Evolutionary conservation across 2,329 filamentous ascomycete genomes (phyloP).

Genomic region (Epichloe bromicola): DNA sequence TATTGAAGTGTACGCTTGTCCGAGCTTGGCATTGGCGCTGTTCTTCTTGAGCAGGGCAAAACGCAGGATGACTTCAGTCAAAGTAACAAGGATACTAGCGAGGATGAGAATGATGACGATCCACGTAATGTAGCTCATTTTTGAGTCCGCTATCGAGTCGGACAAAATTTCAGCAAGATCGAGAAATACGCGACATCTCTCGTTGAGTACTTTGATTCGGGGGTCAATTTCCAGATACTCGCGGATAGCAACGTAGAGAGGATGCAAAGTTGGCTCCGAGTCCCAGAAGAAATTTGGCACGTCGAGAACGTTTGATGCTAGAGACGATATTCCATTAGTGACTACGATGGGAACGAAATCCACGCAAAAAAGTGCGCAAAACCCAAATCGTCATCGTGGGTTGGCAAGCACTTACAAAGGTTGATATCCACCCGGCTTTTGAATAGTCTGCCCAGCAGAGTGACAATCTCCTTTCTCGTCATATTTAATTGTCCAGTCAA

Average conservation of each 20-base stretch:
- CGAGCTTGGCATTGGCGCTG: constrained; percentile 8
- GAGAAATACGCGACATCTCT: constrained; percentile 89
- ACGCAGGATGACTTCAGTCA: constrained; percentile 74
- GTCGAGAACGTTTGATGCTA: constrained; percentile 89
- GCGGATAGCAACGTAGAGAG: constrained; percentile 84
- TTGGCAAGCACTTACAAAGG: constrained; percentile 53
- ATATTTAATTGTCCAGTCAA: constrained; percentile 84
- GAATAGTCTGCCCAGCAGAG: constrained; percentile 80
- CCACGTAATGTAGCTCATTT: constrained; percentile 95
- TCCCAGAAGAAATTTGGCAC: constrained; percentile 99
- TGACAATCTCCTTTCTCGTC: constrained; percentile 83
- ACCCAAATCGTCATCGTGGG: background rate
- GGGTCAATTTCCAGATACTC: constrained; percentile 97
- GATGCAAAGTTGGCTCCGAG: constrained; percentile 85
- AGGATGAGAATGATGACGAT: constrained; percentile 93
- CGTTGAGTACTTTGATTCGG: constrained; percentile 91
- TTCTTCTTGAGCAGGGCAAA: constrained; percentile 55
- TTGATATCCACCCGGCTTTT: constrained; percentile 95
- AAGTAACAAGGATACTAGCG: constrained; percentile 81
- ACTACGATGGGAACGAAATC: background rate
- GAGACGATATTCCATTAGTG: background rate
- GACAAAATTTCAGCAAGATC: constrained; percentile 91
- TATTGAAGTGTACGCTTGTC: constrained; percentile 6
- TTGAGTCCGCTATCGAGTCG: constrained; percentile 82
- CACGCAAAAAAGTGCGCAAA: too few relatives aligned